These are phyloP conservation scores for Colletotrichum cereale DNA, from an alignment of 2,329 filamentous ascomycete species.

Conservation along the genomic window DNA sequence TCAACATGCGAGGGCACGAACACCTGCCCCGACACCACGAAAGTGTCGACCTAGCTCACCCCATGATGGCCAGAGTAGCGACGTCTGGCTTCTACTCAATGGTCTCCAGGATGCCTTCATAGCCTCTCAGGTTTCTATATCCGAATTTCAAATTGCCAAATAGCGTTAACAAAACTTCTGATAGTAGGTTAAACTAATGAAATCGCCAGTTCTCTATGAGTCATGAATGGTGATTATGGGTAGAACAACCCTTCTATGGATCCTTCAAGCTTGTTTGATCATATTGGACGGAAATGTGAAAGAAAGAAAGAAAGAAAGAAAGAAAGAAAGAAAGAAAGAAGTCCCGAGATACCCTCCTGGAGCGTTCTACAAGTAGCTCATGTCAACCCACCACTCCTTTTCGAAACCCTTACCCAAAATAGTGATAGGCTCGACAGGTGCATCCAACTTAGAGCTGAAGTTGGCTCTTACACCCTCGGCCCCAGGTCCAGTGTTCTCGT, in stretches of 20 bases:
- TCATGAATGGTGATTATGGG: too few species aligned
- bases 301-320: too few species aligned
- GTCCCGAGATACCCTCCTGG: not conserved
- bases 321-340: too few species aligned
- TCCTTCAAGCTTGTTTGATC: not conserved
- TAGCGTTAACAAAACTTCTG: too few species aligned
- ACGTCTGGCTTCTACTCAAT: conserved; percentile 2
- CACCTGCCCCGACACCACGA: not conserved
- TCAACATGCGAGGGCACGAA: not conserved
- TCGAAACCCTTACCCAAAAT: conserved; percentile 32
- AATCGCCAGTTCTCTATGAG: too few species aligned
- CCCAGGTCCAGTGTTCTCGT: conserved; percentile 64
- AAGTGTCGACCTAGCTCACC: conserved; percentile 1
- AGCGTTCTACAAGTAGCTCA: conserved; percentile 5
- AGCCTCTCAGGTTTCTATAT: not conserved
- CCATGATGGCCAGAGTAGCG: conserved; percentile 12
- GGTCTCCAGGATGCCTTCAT: conserved; percentile 10
- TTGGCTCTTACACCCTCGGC: conserved; percentile 43
- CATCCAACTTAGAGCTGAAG: conserved; percentile 25
- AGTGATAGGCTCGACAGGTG: not conserved
- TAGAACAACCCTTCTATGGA: not conserved
- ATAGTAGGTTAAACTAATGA: too few species aligned
- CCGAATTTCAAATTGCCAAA: not conserved
- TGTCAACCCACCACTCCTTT: conserved; percentile 39
- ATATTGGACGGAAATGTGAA: too few species aligned